These are phyloP conservation scores for Cryptococcus amylolentus DNA, from an alignment of 1,284 basidiomycete species.

Conservation along the genomic window DNA sequence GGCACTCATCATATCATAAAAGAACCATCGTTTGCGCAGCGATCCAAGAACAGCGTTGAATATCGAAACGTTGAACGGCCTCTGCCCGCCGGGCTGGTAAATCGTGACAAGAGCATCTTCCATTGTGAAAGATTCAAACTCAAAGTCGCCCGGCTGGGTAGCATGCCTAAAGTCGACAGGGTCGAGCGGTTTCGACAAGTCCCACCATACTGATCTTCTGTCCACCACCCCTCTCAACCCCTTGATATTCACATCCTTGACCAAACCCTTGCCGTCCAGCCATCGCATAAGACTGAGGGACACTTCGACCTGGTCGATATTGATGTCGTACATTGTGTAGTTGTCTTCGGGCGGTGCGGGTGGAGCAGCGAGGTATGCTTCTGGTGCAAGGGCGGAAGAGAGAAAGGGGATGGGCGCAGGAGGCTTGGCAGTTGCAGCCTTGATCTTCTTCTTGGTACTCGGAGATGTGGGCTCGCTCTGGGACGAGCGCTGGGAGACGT, in stretches of 20 bases:
- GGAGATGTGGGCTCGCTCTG: constrained; percentile 39
- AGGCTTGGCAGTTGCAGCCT: constrained; percentile 30
- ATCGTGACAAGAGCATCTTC: constrained; percentile 94
- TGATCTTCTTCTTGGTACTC: constrained; percentile 28
- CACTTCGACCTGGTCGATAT: constrained; percentile 91
- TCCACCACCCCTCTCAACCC: constrained; percentile 93
- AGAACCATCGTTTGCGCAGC: constrained; percentile 90
- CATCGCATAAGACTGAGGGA: constrained; percentile 88
- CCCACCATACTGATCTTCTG: constrained; percentile 83
- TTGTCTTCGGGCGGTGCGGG: constrained; percentile 51
- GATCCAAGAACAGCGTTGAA: constrained; percentile 86
- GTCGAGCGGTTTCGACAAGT: constrained; percentile 70
- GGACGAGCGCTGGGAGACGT: constrained; percentile 74
- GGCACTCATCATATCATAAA: constrained; percentile 86
- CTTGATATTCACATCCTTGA: constrained; percentile 85
- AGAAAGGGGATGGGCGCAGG: constrained; percentile 39
- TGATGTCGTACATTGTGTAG: constrained; percentile 85
- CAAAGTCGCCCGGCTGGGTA: constrained; percentile 78
- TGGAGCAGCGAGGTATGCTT: constrained; percentile 32
- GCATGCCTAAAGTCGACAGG: constrained; percentile 76
- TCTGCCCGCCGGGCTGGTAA: constrained; percentile 87
- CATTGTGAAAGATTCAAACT: constrained; percentile 80
- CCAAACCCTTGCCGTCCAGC: constrained; percentile 91
- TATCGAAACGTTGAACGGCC: constrained; percentile 91
- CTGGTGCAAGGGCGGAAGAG: constrained; percentile 36